A percentile compares a stretch with the other conserved stretches of the same genome.
Conservation (phyloP, 768 basidiomycete genomes). For the Phanerodontia chrysosporium region DNA sequence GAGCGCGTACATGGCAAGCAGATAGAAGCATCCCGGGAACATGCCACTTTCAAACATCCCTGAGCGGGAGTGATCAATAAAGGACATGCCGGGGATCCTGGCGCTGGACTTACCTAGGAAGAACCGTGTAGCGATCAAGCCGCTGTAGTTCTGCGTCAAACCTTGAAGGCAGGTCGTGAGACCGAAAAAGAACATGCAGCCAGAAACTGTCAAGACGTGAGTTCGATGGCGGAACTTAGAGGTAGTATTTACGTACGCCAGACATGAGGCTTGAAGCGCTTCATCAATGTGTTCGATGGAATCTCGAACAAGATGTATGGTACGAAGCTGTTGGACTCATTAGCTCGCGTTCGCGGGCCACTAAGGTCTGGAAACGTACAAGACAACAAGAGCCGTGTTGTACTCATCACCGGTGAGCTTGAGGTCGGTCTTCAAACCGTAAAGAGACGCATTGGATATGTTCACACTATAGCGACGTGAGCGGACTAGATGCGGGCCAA, state of each 20-base stretch:
- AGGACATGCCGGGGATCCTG: neutral
- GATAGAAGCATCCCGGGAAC: slow-evolving; percentile 31
- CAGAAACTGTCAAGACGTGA: slow-evolving; percentile 23
- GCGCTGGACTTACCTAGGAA: slow-evolving; percentile 26
- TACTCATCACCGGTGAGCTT: slow-evolving; percentile 24
- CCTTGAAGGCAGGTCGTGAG: slow-evolving; percentile 31
- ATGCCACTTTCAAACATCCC: slow-evolving; percentile 26
- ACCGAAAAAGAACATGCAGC: slow-evolving; percentile 35
- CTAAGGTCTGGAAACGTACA: slow-evolving; percentile 17
- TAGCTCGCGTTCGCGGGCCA: neutral
- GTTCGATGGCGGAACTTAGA: neutral
- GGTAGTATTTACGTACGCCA: slow-evolving; percentile 22
- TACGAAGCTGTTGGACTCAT: slow-evolving; percentile 20
- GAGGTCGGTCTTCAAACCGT: slow-evolving; percentile 27
- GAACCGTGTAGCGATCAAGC: slow-evolving; percentile 35
- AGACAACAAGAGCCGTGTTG: slow-evolving; percentile 30
- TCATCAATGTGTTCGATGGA: slow-evolving; percentile 31
- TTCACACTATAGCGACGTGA: slow-evolving; percentile 21
- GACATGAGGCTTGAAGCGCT: slow-evolving; percentile 33
- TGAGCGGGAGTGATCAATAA: neutral
- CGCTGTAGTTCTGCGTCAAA: slow-evolving; percentile 28
- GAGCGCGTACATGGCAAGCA: slow-evolving; percentile 25
- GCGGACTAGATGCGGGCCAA: neutral
- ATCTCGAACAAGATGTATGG: slow-evolving; percentile 33
- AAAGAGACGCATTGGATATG: slow-evolving; percentile 28